Evolutionary conservation across 495 filamentous ascomycete genomes (phyloP), one percentile per base, ranked within the genome.

Genomic region (Bombardia bombarda): DNA sequence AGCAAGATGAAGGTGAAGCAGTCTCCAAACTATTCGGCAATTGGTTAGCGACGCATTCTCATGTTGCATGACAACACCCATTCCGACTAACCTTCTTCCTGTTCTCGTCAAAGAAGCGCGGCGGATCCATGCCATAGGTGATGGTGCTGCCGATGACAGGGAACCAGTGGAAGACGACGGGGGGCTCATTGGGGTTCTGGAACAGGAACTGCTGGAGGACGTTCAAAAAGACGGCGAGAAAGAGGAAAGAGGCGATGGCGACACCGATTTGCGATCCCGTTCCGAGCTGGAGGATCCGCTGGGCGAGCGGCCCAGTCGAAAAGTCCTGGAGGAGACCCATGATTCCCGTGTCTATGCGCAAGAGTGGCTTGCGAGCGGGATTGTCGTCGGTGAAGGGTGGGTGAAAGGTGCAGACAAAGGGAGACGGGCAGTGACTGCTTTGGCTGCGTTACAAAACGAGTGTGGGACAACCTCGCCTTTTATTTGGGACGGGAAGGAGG

Each of bases 91-190:
- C 86, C 79, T 88, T 87, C 35, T 72, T 54, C 50, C 73, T 76
- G 66, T 77, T 82, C 23, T 76, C 68, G 43, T 74, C 74, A 64
- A 89, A 89, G 67, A 90, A 92, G 17, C 65, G 71, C 50, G 84
- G 87, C 7, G 86, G 86, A 55, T 92, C 84, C 66, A 87, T 90
- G 46, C 86, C 86, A 63, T 92, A 92, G 14, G 68, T 73, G 35
- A 92, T 65, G 36, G 86, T 89, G 58, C 76, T 90, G 17, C 86
- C 86, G 52, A 92, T 62, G 32, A 90, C 57, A 4, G 86, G 87
- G 51, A 92, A 76, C 79, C 79, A 89, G 65, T 90, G 84, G 55
- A 90, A 92, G 32, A 92, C 84, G 10, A 90, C 47, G 4, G 86
- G 86, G 10, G 86, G 86, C 54, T 87, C 82, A 56, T 79, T 80